phyloP scores from a whole-genome alignment of 2,329 filamentous ascomycete genomes.

The Fusarium nanum region DNA sequence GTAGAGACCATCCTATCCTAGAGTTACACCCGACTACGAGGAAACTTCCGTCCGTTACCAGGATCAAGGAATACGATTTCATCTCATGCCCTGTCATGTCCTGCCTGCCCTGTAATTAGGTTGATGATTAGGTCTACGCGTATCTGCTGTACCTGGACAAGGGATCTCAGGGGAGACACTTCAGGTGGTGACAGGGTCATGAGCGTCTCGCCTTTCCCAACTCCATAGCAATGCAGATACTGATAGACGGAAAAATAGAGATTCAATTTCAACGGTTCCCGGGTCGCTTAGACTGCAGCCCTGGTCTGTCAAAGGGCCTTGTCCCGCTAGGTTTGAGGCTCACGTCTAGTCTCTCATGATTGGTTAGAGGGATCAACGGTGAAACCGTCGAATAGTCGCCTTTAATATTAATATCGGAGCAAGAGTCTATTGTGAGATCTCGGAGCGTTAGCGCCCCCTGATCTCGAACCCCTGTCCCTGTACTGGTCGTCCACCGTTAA shows the following conservation, averaged over 20 bases:
- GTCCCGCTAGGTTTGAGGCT: conserved; percentile 39
- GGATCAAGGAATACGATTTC: conserved; percentile 1
- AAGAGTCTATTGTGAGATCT: conserved; percentile 7
- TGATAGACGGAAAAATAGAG: conserved; percentile 42
- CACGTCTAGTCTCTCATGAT: conserved; percentile 17
- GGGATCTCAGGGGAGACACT: conserved; percentile 4
- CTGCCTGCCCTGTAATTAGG: background rate
- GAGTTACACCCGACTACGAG: background rate
- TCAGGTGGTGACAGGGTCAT: background rate
- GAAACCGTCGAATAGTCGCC: conserved; percentile 26
- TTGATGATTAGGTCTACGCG: background rate
- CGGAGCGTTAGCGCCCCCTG: background rate
- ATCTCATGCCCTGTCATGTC: background rate
- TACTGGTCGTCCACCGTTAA: background rate
- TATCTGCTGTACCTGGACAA: background rate
- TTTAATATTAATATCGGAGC: conserved; percentile 35
- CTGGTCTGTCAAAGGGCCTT: conserved; percentile 17
- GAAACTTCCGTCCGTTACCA: conserved; percentile 8
- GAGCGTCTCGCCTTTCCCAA: conserved; percentile 18
- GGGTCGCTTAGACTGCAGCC: conserved; percentile 12
- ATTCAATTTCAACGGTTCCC: conserved; percentile 23
- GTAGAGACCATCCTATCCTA: background rate
- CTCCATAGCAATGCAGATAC: conserved; percentile 27
- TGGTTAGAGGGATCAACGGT: conserved; percentile 20
- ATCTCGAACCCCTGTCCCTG: background rate